Base-by-base conservation (phyloP, 2,329 filamentous ascomycete genomes). In the Aspergillaceae sp. region DNA sequence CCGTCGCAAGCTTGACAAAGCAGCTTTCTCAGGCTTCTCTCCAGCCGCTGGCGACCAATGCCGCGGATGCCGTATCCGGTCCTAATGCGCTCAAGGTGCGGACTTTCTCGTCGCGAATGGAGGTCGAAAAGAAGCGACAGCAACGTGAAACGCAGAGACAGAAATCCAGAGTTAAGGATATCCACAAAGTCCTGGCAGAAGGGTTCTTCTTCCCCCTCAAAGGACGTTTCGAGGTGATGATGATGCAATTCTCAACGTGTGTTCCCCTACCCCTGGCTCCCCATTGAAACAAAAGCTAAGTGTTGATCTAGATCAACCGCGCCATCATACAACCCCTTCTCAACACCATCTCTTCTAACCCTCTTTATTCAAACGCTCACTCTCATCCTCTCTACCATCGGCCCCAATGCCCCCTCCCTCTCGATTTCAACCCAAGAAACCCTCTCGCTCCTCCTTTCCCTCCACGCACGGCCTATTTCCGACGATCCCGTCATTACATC, bases 191-290 rank as follows among this genome's bases (percentile, higher is more conserved):
- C 28, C 79, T 97, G 28, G 78, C 82, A 0, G 74, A 81, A 0
- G 78, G 77, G 10, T 92, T 96, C 72, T 96, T 97, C 77, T 86
- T 85, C 52, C 91, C 92, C 0, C 74, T 98, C 7, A 84, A 85
- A 0, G 85, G 84, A 0, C 83, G 87, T 37, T 94, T 92, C 68
- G 86, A 84, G 61, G 74, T 85, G 2, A 72, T 78, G 51, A 67
- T 78, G 51, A 59, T 76, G 30, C 77, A 77, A 51, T 65, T 61
- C n/a, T 82, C 72, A 19, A 67, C 68, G 71, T 74, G 62, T 58
- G 59, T 62, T 44, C 11, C 11, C 2, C 7, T 42, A 4, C 8
- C 29, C 29, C 5, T n/a, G 7, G 2, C 19, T 19, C 19, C 19
- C 19, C 19, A 19, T 19, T 19, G 19, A 19, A 19, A 19, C 19